Base-by-base conservation (phyloP, 1,284 basidiomycete species). In the Pholiota adiposa region DNA sequence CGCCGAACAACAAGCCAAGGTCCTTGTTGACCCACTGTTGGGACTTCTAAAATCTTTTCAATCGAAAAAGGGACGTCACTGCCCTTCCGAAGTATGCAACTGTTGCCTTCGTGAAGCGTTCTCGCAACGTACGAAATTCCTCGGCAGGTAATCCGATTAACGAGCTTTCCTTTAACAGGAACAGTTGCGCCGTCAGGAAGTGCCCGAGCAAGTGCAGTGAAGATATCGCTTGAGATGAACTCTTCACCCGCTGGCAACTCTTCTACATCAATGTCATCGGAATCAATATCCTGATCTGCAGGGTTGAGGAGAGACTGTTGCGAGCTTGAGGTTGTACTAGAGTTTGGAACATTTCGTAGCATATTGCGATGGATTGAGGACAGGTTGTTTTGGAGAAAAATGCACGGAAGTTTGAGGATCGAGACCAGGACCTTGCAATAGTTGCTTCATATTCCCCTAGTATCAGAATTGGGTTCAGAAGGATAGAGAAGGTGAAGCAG, bases 361-460 rank as follows among this genome's bases (percentile, higher is more conserved):
- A 56, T 6, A 40, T n/a, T 9, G 21, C 18, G 6, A 56, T 56
- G 9, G 55, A 4, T 12, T 25, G 31, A 4, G 55, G 55, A 33
- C 55, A 56, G 9, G 55, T 40, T 12, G 44, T 18, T 23, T 50
- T 49, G 11, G 55, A 27, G 29, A 56, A 56, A 8, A 56, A 41
- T n/a, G 55, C 55, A 11, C 48, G 34, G 46, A 56, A 41, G 34
- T 56, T 56, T 5, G 55, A 56, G 4, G n/a, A 40, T 34, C 55
- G 44, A 4, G 23, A 14, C 55, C 55, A 56, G 9, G 55, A 40
- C 7, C 21, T 18, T 21, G 34, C 34, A 16, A 56, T 56, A 3
- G 55, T 56, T 29, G 27, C 38, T 56, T 56, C 55, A 41, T 56
- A 56, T 25, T 56, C 55, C 5, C 55, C 55, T 56, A 34, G 40